Conservation (phyloP, 352 stramenopile species). For the Phytopythium aichiense region DNA sequence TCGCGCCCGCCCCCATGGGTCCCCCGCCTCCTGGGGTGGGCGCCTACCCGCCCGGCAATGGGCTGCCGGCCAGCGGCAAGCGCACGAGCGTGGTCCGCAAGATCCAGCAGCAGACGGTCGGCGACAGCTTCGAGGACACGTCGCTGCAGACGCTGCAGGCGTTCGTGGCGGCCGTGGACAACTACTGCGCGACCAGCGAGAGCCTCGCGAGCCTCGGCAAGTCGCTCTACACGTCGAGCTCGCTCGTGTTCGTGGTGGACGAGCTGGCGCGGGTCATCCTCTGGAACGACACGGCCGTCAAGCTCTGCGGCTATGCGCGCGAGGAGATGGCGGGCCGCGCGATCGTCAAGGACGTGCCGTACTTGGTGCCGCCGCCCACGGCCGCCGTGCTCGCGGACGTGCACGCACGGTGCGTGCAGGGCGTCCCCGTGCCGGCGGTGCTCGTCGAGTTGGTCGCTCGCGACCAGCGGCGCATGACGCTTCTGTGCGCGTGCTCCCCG, state of each 20-base stretch:
- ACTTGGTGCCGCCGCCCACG: slow-evolving; percentile 56
- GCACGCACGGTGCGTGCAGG: slow-evolving; percentile 56
- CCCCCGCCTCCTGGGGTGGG: background rate
- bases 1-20: background rate
- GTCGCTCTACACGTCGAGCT: slow-evolving; percentile 72
- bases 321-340: slow-evolving; percentile 80
- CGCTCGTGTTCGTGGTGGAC: slow-evolving; percentile 80
- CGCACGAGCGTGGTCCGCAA: slow-evolving; percentile 58
- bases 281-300: slow-evolving; percentile 81
- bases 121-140: slow-evolving; percentile 68
- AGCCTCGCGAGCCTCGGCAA: slow-evolving; percentile 80
- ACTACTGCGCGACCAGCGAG: slow-evolving; percentile 70
- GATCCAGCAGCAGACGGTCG: slow-evolving; percentile 76
- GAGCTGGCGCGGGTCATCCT: slow-evolving; percentile 83
- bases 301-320: slow-evolving; percentile 65
- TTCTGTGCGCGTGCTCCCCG: slow-evolving; percentile 69
- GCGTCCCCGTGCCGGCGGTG: slow-evolving; percentile 38
- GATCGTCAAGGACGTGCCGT: slow-evolving; percentile 63
- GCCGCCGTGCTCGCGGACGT: slow-evolving; percentile 50
- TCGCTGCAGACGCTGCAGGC: slow-evolving; percentile 60
- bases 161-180: slow-evolving; percentile 71
- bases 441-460: slow-evolving; percentile 59
- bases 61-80: slow-evolving; percentile 6
- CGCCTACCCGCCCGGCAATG: background rate
- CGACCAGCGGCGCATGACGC: slow-evolving; percentile 52